Evolutionary conservation across 148 eudicot genomes (phyloP), one percentile per base, ranked within the genome.

Genomic region (Oxyria digyna): DNA sequence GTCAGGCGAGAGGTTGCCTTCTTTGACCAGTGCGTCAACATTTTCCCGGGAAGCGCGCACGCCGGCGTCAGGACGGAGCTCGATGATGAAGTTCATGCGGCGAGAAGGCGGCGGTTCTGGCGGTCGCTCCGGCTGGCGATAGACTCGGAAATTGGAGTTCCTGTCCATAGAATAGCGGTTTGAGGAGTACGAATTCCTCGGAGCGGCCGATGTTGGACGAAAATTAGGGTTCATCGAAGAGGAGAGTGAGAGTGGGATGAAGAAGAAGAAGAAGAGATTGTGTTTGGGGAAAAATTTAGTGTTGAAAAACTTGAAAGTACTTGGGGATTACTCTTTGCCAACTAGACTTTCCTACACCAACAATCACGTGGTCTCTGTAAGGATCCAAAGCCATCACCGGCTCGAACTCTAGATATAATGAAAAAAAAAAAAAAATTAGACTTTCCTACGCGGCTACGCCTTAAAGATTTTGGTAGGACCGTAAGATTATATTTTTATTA

Each of bases 81-180:
- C 77, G 26, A 84, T 71, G 13, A 76, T 35, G 76, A 82, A 85
- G 32, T 80, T 75, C 24, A 72, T 49, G 46, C 74, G 13, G 15
- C n/a, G 11, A 31, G 54, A 3, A n/a, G 57, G 72, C 42, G 72
- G 10, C 6, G 74, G 62, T 3, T 32, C 63, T 1, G 74, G 74
- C 3, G 83, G 78, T 8, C 72, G 83, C 35, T 77, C 81, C 46
- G 79, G 73, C 4, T 20, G 45, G 45, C 43, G 13, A n/a, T 11
- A 35, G 46, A 8, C 69, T 45, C 46, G 31, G 24, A 38, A 66
- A 41, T 35, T 41, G 69, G 45, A 21, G 42, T 38, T 66, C 14
- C 1, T 9, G 45, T 66, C 3, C 46, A 37, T 59, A 3, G 9
- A 20, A 59, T 7, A 59, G 65, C 65, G 65, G 18, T 31, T 27